These are phyloP conservation scores for Mycena alexandri DNA, from an alignment of 768 basidiomycete species.

Conservation along the genomic window DNA sequence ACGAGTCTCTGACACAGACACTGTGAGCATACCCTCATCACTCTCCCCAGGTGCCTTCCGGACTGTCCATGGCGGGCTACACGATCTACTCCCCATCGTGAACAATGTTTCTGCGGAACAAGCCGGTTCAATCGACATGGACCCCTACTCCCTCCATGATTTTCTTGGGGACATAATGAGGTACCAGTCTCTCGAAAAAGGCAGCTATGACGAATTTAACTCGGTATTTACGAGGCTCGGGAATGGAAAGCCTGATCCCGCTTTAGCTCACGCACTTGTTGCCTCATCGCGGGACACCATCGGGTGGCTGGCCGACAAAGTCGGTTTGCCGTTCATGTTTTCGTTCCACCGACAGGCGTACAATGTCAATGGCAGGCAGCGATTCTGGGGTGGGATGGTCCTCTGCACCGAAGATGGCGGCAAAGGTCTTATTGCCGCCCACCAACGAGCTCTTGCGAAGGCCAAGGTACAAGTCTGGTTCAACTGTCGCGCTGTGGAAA, in stretches of 20 bases:
- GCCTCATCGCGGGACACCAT: conserved; percentile 67
- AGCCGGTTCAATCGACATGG: conserved; percentile 64
- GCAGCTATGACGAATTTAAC: not conserved
- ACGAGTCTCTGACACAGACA: no score
- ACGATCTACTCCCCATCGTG: conserved; percentile 69
- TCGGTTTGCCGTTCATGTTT: conserved; percentile 67
- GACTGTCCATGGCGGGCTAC: conserved; percentile 71
- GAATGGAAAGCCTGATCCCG: conserved; percentile 60
- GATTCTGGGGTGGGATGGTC: conserved; percentile 80
- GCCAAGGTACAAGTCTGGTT: conserved; percentile 72
- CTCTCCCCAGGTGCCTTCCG: no score
- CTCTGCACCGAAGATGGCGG: conserved; percentile 74
- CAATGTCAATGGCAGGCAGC: conserved; percentile 69
- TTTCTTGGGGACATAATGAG: conserved; percentile 65
- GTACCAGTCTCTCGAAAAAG: not conserved
- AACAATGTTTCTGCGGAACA: conserved; percentile 59
- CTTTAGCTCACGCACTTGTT: conserved; percentile 66
- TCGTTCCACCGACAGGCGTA: conserved; percentile 79
- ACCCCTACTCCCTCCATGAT: conserved; percentile 66
- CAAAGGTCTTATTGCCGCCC: conserved; percentile 73
- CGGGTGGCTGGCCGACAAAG: conserved; percentile 66
- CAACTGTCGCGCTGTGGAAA: conserved; percentile 59
- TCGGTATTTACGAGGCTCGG: conserved; percentile 73
- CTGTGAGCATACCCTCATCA: no score
- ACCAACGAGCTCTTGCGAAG: conserved; percentile 60